Evolutionary conservation across 306 rosid genomes (phyloP).

Genomic region (Prunus fruticosa): DNA sequence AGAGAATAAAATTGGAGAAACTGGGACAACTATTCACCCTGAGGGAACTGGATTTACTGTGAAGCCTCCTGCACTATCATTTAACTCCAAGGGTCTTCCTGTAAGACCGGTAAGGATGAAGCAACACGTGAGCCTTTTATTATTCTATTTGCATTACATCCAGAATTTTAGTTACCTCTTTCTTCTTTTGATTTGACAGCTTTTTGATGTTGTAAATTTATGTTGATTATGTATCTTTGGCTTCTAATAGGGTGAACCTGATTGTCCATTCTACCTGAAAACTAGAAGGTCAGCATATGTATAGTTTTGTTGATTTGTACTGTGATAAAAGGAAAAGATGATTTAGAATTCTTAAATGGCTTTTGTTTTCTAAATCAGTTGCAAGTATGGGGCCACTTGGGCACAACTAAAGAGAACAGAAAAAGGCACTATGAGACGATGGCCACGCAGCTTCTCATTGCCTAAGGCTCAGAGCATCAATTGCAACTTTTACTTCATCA

Average conservation of each 20-base stretch:
- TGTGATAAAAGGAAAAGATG: constrained; percentile 12
- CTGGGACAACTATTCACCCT: constrained; percentile 26
- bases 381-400: constrained; percentile 86
- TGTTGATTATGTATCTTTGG: constrained; percentile 16
- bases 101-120: constrained; percentile 60
- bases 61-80: constrained; percentile 43
- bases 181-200: not conserved
- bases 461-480: too few species aligned
- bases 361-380: constrained; percentile 50
- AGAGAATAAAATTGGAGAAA: constrained; percentile 42
- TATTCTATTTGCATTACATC: not conserved
- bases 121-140: constrained; percentile 1
- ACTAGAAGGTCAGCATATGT: constrained; percentile 74
- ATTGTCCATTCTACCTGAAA: constrained; percentile 97
- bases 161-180: not conserved
- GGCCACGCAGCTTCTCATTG: too few species aligned
- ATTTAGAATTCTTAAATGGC: constrained; percentile 19
- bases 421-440: too few species aligned
- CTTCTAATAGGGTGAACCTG: constrained; percentile 80
- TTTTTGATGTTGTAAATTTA: constrained; percentile 12
- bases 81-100: constrained; percentile 91
- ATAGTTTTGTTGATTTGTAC: constrained; percentile 9
- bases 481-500: too few species aligned
- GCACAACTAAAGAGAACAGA: too few species aligned
- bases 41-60: constrained; percentile 45